These are phyloP conservation scores for Xylaria sp. DNA, from an alignment of 2,329 filamentous ascomycete species.

Conservation along the genomic window DNA sequence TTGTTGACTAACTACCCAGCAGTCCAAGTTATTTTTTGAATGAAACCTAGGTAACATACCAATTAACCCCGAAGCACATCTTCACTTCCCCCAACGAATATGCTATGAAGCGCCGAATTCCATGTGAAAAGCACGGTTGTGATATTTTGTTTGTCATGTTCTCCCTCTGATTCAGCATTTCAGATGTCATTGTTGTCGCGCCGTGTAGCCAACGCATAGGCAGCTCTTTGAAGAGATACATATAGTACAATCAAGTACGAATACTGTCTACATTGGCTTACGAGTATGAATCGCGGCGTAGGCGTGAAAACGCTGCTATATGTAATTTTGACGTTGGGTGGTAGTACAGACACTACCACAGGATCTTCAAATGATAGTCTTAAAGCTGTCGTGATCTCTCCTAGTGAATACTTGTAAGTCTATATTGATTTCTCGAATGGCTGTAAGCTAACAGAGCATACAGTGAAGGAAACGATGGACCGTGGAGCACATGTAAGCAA, in stretches of 20 bases:
- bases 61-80: neutral
- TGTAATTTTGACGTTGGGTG: slow-evolving; percentile 29
- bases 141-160: neutral
- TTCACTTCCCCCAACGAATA: neutral
- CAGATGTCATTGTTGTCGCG: neutral
- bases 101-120: neutral
- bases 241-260: neutral
- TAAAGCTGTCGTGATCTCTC: slow-evolving; percentile 46
- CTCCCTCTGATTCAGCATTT: neutral
- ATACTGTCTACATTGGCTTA: neutral
- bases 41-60: neutral
- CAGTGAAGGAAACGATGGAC: slow-evolving; percentile 55
- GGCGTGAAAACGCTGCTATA: slow-evolving; percentile 29
- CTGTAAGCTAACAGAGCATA: slow-evolving; percentile 33
- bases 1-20: neutral
- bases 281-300: slow-evolving; percentile 37
- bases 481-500: slow-evolving; percentile 51
- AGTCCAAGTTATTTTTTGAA: neutral
- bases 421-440: slow-evolving; percentile 2
- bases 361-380: slow-evolving; percentile 5
- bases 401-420: slow-evolving; percentile 53
- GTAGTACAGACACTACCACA: slow-evolving; percentile 14
- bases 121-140: neutral
- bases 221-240: neutral
- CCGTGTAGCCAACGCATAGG: neutral